Evolutionary conservation across 179 eudicot genomes (phyloP).

Genomic region (Carnegiea gigantea): DNA sequence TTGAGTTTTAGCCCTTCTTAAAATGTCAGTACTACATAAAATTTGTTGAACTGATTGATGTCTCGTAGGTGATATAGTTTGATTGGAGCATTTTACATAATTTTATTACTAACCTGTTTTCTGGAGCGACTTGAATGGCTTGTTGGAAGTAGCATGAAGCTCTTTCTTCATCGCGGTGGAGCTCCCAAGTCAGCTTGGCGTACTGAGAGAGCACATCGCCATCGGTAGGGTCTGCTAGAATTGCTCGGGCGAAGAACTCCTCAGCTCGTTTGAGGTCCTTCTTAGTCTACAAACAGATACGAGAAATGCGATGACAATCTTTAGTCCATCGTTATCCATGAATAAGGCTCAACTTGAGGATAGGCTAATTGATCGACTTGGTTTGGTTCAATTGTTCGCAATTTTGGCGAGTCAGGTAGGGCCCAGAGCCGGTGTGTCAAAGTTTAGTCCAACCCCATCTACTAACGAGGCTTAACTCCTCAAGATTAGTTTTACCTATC

Average conservation of each 20-base stretch:
- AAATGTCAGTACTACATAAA: too few species aligned
- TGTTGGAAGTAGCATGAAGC: constrained; percentile 66
- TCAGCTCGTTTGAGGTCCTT: constrained; percentile 40
- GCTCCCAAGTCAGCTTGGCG: constrained; percentile 71
- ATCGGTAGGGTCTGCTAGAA: constrained; percentile 67
- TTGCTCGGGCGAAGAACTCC: constrained; percentile 79
- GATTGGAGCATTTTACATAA: too few species aligned
- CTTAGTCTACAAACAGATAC: constrained; percentile 5
- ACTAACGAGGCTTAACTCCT: too few species aligned
- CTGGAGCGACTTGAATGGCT: constrained; percentile 70
- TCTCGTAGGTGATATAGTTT: too few species aligned
- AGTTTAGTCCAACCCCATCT: too few species aligned
- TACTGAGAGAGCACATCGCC: constrained; percentile 70
- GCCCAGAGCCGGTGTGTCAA: too few species aligned
- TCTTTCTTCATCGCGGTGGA: constrained; percentile 59
- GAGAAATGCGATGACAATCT: not conserved
- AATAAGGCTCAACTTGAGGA: not conserved
- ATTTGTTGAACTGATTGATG: too few species aligned
- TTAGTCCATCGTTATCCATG: not conserved
- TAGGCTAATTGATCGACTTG: too few species aligned
- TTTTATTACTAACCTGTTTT: constrained; percentile 50
- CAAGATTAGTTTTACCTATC: too few species aligned
- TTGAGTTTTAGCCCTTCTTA: too few species aligned
- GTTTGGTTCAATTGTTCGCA: too few species aligned
- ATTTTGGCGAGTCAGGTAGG: too few species aligned